Conservation (phyloP, 2,329 filamentous ascomycete species). For the Fusarium domesticum region DNA sequence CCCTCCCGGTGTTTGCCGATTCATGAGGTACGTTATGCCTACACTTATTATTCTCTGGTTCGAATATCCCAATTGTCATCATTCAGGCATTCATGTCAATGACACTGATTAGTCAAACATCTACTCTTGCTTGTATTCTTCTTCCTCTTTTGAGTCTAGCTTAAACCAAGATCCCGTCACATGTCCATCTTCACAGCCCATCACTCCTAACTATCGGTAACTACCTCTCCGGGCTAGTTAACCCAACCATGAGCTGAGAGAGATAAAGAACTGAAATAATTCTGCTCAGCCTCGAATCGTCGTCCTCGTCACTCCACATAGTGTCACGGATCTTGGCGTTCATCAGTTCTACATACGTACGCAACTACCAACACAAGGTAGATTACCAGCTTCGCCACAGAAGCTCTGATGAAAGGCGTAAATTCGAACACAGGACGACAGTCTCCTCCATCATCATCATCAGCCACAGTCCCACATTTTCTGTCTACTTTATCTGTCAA, state of each 20-base stretch:
- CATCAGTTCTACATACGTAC: not conserved
- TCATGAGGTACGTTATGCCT: no score
- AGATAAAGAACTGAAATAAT: not conserved
- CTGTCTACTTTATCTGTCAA: not conserved
- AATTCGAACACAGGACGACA: conserved; percentile 8
- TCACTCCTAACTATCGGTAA: no score
- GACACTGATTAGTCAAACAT: no score
- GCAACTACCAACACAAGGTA: no score
- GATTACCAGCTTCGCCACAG: conserved; percentile 13
- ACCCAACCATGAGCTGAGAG: not conserved
- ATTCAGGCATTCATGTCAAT: no score
- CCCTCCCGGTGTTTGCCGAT: no score
- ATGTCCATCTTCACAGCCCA: no score
- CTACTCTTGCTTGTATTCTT: no score
- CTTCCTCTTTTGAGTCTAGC: no score
- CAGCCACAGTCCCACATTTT: conserved; percentile 4
- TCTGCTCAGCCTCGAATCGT: conserved; percentile 18
- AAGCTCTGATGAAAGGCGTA: conserved; percentile 3
- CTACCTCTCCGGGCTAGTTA: not conserved
- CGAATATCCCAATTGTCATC: no score
- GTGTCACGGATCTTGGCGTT: not conserved
- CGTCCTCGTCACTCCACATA: conserved; percentile 5
- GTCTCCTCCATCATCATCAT: conserved; percentile 5
- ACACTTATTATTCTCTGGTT: no score
- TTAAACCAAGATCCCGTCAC: no score